Percentiles rank a stretch among this genome's conserved stretches.
Evolutionary conservation across 2,329 filamentous ascomycete species (phyloP).

Genomic region (Ophiognomonia clavigignenti-juglandacearum): DNA sequence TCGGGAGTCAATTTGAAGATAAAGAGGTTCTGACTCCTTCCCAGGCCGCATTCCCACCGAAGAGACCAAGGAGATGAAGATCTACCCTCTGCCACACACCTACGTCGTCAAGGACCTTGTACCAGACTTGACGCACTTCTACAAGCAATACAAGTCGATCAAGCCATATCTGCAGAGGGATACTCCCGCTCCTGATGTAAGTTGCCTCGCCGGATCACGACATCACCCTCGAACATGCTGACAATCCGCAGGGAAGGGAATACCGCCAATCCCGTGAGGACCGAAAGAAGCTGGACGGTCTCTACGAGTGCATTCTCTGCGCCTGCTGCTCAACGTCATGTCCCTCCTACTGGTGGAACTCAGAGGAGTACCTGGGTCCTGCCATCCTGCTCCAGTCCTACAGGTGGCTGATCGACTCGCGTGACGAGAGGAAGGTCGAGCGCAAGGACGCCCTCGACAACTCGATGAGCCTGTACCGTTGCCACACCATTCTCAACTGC

Average conservation of each 20-base stretch:
- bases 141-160: constrained; percentile 99
- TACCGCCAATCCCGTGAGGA: constrained; percentile 87
- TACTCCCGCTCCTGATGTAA: constrained; percentile 68
- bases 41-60: constrained; percentile 90
- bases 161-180: constrained; percentile 96
- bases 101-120: constrained; percentile 99
- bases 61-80: constrained; percentile 74
- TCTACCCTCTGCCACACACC: constrained; percentile 97
- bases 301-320: constrained; percentile 99
- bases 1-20: constrained; percentile 19
- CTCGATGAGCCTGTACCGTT: constrained; percentile 97
- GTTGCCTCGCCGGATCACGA: constrained; percentile 23
- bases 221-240: neutral
- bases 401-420: constrained; percentile 92
- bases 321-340: constrained; percentile 98
- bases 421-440: constrained; percentile 84
- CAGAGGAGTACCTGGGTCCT: constrained; percentile 95
- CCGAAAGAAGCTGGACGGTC: constrained; percentile 92
- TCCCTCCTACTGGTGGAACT: constrained; percentile 99
- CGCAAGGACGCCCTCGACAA: constrained; percentile 92
- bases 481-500: constrained; percentile 99
- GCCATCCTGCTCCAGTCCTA: constrained; percentile 97
- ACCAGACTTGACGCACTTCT: constrained; percentile 95
- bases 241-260: constrained; percentile 68
- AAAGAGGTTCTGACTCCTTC: neutral